A percentile compares a stretch with the other conserved stretches of the same genome.
Evolutionary conservation across 805 yeast genomes (phyloP).

Genomic region (Wickerhamomyces subpelliculosus): DNA sequence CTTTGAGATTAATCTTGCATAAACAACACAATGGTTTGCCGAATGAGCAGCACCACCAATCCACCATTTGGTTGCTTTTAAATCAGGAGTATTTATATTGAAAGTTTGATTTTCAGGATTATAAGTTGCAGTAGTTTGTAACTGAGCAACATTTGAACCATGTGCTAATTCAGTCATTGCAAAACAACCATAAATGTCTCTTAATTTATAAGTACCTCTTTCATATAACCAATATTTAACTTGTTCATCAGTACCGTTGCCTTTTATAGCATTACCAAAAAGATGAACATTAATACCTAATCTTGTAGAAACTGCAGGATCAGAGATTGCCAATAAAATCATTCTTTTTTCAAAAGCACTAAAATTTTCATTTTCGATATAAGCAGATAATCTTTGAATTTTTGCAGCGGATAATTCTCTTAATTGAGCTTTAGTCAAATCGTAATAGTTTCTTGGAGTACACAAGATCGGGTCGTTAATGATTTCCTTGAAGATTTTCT

Average conservation of each 20-base stretch:
- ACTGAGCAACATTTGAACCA: slow-evolving; percentile 88
- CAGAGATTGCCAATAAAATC: slow-evolving; percentile 54
- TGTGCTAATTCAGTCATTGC: slow-evolving; percentile 92
- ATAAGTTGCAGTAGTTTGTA: slow-evolving; percentile 83
- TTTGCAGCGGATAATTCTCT: slow-evolving; percentile 55
- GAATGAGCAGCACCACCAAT: slow-evolving; percentile 97
- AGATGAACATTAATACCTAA: slow-evolving; percentile 85
- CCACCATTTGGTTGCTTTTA: slow-evolving; percentile 98
- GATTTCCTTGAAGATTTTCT: slow-evolving; percentile 46
- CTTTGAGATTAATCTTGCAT: slow-evolving; percentile 73
- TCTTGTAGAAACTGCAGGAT: slow-evolving; percentile 77
- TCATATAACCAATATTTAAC: slow-evolving; percentile 74
- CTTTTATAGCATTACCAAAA: slow-evolving; percentile 73
- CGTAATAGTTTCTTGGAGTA: slow-evolving; percentile 49
- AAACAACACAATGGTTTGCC: slow-evolving; percentile 77
- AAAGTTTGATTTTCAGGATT: slow-evolving; percentile 61
- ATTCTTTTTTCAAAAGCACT: slow-evolving; percentile 49
- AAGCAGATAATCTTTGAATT: slow-evolving; percentile 53
- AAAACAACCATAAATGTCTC: slow-evolving; percentile 57
- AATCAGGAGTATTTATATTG: slow-evolving; percentile 75
- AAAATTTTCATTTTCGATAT: slow-evolving; percentile 41
- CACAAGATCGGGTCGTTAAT: slow-evolving; percentile 62
- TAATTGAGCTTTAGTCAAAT: slow-evolving; percentile 46
- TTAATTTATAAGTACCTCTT: slow-evolving; percentile 53
- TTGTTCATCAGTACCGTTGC: slow-evolving; percentile 85